Evolutionary conservation across 352 stramenopile species (phyloP).

Genomic region (Phytopythium litorale): DNA sequence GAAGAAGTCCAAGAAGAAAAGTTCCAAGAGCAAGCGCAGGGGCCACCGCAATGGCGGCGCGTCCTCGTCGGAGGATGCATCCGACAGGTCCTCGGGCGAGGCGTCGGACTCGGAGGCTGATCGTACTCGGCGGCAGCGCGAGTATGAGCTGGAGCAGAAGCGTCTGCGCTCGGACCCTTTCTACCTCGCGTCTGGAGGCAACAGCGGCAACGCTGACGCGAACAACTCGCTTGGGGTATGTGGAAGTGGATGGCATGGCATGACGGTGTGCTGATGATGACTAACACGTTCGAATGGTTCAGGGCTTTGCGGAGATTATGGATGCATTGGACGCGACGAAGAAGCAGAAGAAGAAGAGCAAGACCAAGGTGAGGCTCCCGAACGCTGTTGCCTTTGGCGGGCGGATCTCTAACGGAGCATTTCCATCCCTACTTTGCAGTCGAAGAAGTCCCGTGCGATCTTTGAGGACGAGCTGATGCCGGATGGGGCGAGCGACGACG

Average conservation of each 20-base stretch:
- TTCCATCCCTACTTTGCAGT: slow-evolving; percentile 9
- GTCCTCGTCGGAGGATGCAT: slow-evolving; percentile 32
- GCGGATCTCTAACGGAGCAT: not conserved
- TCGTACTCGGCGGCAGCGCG: slow-evolving; percentile 33
- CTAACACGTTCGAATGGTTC: slow-evolving; percentile 6
- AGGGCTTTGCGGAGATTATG: slow-evolving; percentile 82
- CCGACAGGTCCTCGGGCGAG: slow-evolving; percentile 20
- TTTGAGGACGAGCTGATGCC: slow-evolving; percentile 79
- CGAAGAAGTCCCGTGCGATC: slow-evolving; percentile 48
- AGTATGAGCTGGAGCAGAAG: slow-evolving; percentile 55
- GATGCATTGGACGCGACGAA: slow-evolving; percentile 53
- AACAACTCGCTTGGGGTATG: slow-evolving; percentile 11
- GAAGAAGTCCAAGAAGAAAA: slow-evolving; percentile 35
- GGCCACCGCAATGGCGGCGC: not conserved
- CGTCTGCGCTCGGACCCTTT: slow-evolving; percentile 75
- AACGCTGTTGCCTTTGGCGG: not conserved
- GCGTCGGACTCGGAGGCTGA: slow-evolving; percentile 32
- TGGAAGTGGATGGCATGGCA: slow-evolving; percentile 4
- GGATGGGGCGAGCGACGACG: slow-evolving; percentile 72
- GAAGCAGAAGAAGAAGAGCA: slow-evolving; percentile 72
- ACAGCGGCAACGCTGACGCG: slow-evolving; percentile 36
- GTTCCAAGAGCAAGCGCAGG: slow-evolving; percentile 5
- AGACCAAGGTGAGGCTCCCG: slow-evolving; percentile 36
- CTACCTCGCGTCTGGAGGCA: slow-evolving; percentile 53
- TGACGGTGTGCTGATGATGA: not conserved